Percentiles rank a stretch among this genome's conserved stretches.
Conservation (phyloP, 2,329 filamentous ascomycete species). For the Pseudonectria foliicola region DNA sequence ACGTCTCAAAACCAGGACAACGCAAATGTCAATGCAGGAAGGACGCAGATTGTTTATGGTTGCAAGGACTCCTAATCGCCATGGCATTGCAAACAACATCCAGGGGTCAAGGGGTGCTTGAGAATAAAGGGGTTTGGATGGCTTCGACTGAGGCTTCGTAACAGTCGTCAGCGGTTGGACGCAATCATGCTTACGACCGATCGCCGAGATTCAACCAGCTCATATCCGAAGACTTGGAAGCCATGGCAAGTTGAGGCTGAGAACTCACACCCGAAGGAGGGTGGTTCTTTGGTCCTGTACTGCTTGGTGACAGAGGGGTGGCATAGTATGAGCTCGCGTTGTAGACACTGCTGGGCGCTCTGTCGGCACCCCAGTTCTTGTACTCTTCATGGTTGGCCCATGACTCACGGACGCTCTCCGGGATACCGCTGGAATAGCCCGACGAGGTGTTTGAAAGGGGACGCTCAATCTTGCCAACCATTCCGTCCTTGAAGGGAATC, state of each 20-base stretch:
- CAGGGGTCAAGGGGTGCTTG: constrained; percentile 15
- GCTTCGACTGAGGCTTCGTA: constrained; percentile 11
- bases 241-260: constrained; percentile 44
- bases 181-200: constrained; percentile 20
- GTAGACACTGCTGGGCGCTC: constrained; percentile 47
- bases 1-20: too few species aligned
- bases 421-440: constrained; percentile 58
- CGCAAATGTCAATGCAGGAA: too few species aligned
- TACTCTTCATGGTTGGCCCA: constrained; percentile 43
- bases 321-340: constrained; percentile 36
- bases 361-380: constrained; percentile 42
- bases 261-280: constrained; percentile 33
- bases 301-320: constrained; percentile 33
- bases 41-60: too few species aligned
- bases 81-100: constrained; percentile 6
- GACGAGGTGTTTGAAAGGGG: constrained; percentile 44
- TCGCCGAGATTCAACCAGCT: constrained; percentile 71
- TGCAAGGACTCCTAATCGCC: too few species aligned
- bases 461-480: constrained; percentile 56
- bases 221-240: constrained; percentile 57
- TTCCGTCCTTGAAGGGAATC: constrained; percentile 46
- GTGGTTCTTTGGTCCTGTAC: constrained; percentile 24
- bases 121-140: constrained; percentile 4
- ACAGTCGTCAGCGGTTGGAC: constrained; percentile 11
- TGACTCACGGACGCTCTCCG: constrained; percentile 53